A percentile compares a stretch with the other conserved stretches of the same genome.
Conservation (phyloP, 2,329 filamentous ascomycete species). For the Magnaporthales sp. region DNA sequence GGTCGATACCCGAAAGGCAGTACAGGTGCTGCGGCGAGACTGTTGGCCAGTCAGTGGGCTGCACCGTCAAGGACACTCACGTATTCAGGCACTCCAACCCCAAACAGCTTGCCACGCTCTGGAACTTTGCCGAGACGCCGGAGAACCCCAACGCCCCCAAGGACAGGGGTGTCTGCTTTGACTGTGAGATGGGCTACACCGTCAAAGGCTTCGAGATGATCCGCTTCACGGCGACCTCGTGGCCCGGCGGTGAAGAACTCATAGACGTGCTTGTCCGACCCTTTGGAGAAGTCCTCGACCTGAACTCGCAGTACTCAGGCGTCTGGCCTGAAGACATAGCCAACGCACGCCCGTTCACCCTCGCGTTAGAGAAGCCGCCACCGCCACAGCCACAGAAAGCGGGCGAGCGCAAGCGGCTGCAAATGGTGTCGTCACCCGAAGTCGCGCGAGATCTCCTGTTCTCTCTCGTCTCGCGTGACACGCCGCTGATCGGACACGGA, state of each 20-base stretch:
- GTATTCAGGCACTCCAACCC: conserved; percentile 79
- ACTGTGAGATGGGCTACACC: conserved; percentile 98
- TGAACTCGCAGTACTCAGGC: conserved; percentile 84
- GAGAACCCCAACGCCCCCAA: conserved; percentile 40
- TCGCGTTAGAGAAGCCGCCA: conserved; percentile 13
- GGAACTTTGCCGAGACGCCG: conserved; percentile 77
- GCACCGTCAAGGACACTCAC: conserved; percentile 61
- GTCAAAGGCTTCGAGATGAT: conserved; percentile 81
- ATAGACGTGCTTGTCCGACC: conserved; percentile 53
- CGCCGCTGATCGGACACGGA: conserved; percentile 83
- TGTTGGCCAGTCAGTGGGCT: conserved; percentile 66
- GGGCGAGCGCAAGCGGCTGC: conserved; percentile 37
- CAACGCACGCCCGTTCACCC: conserved; percentile 51
- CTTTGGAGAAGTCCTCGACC: conserved; percentile 14
- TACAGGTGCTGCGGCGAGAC: conserved; percentile 74
- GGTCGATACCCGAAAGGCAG: conserved; percentile 47
- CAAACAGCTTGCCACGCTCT: conserved; percentile 65
- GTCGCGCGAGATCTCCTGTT: conserved; percentile 72
- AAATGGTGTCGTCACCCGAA: conserved; percentile 67
- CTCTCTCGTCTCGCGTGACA: conserved; percentile 62
- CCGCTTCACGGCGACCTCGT: conserved; percentile 78
- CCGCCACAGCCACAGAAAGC: conserved; percentile 10
- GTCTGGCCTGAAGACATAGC: conserved; percentile 71
- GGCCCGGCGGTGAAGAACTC: conserved; percentile 68
- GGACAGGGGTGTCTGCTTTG: conserved; percentile 68